Base-by-base conservation (phyloP, 805 yeast species). In the Dipodascus geniculatus region DNA sequence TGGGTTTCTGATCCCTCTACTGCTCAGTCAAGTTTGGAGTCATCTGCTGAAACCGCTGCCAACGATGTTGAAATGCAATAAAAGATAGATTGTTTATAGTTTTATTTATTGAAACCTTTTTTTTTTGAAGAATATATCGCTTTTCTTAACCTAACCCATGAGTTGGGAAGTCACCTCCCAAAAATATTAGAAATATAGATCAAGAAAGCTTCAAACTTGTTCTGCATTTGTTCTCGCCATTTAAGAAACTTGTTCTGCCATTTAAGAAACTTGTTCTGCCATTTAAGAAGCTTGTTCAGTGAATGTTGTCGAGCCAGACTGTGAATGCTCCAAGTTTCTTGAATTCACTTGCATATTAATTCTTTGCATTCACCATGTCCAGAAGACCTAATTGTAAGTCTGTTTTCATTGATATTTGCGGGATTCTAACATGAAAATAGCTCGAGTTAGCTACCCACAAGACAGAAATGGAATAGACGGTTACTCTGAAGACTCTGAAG, bases 1-100 rank as follows among this genome's bases (percentile, higher is more conserved):
- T 69, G 68, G 65, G 20, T 38, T 38, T 6, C 14, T 38, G 44
- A 17, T 38, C 44, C 44, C 14, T 9, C 44, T 28, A 6, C 33
- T 28, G 33, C 33, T 28, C 33, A 28, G 11, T 28, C 33, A 6
- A 28, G 33, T 11, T 28, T 11, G 11, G 33, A 28, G n/a, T n/a
- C n/a, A n/a, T n/a, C n/a, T n/a, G n/a, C n/a, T 28, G 11, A 28
- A 6, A 11, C 33, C 33, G 33, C 11, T 11, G 9, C 33, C 11
- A 28, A 28, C 33, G 33, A 28, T 28, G 33, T 28, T 28, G 33
- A 28, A 28, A 28, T 28, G 33, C 33, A 28, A 28, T 28, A 28
- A 28, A 28, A 11, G 11, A 28, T 28, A 28, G 11, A 28, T 28
- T 28, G 33, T 28, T 28, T 28, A 28, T 28, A 28, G 33, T 28